Percentiles rank a stretch among this genome's conserved stretches.
phyloP scores from a whole-genome alignment of 768 basidiomycete species.

The Tubosaeta sp. region DNA sequence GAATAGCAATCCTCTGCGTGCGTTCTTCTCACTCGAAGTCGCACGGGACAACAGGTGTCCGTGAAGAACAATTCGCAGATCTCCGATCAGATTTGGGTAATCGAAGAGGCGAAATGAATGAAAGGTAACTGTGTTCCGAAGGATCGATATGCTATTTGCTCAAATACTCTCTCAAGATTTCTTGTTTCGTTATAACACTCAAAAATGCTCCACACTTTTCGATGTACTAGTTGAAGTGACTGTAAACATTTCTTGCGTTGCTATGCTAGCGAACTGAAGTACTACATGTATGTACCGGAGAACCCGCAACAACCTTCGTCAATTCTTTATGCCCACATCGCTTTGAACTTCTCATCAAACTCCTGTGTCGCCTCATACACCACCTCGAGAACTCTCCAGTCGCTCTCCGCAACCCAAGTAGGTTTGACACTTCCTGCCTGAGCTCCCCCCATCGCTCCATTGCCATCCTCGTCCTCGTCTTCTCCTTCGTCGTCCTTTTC shows the following conservation, averaged over 20 bases:
- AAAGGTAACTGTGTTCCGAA: not conserved
- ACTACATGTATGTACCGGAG: too few species aligned
- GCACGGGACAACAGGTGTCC: not conserved
- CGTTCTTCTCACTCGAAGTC: not conserved
- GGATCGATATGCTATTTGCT: not conserved
- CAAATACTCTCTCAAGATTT: not conserved
- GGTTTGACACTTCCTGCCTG: conserved; percentile 26
- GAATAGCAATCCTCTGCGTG: not conserved
- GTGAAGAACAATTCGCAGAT: not conserved
- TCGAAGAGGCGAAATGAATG: not conserved
- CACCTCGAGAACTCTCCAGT: conserved; percentile 56
- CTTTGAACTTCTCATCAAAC: conserved; percentile 56
- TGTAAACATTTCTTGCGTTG: too few species aligned
- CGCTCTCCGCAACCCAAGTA: conserved; percentile 36
- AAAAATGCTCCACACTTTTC: too few species aligned
- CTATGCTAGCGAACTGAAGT: too few species aligned
- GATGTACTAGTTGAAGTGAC: too few species aligned
- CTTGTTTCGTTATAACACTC: not conserved
- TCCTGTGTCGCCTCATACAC: conserved; percentile 41
- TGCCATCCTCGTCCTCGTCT: conserved; percentile 19
- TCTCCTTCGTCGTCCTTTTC: conserved; percentile 17
- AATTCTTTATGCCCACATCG: conserved; percentile 52
- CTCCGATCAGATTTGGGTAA: not conserved
- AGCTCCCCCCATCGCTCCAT: conserved; percentile 9
- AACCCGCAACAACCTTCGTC: not conserved